Base-by-base conservation (phyloP, 495 filamentous ascomycete species). In the Articulospora tetracladia region DNA sequence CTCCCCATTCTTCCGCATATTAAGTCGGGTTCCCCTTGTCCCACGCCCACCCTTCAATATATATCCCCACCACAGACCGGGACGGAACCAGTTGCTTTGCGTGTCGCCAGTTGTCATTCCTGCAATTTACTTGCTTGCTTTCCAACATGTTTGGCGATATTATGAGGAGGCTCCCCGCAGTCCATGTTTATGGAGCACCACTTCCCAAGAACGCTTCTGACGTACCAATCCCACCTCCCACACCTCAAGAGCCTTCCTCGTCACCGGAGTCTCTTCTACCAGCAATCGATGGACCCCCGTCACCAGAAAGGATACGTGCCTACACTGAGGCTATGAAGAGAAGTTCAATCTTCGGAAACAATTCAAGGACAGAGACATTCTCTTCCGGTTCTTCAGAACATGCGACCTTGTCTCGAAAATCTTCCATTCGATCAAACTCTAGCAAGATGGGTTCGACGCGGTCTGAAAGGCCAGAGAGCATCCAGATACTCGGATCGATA, bases 401-500 rank as follows among this genome's bases (percentile, higher is more conserved):
- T 52, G n/a, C 30, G 32, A 61, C 34, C 30, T 46, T 66, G 32
- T 81, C 78, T 55, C 72, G 79, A 57, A 76, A 77, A 57, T 77
- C 79, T 6, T 83, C 80, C 25, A 73, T 71, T 8, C 68, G 77
- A 48, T 82, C 79, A 24, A 74, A 69, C 6, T 68, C 68, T 34
- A 73, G 73, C 67, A 74, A 66, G 57, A 71, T 79, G 71, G 74
- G 74, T 48, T 60, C 58, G 12, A 19, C 54, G 8, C 53, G 58
- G 17, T 67, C 69, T 52, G 79, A 82, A 12, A 73, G 81, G 30
- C 76, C 78, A 32, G 79, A 82, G 26, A 82, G 81, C 60, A 71
- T 79, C 27, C 78, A 82, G 59, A 74, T 81, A 28, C 80, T 83
- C 58, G 74, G 78, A 53, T 73, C 69, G n/a, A 72, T 83, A 28